phyloP scores from a whole-genome alignment of 495 filamentous ascomycete genomes.

The Polyplosphaeria fusca region DNA sequence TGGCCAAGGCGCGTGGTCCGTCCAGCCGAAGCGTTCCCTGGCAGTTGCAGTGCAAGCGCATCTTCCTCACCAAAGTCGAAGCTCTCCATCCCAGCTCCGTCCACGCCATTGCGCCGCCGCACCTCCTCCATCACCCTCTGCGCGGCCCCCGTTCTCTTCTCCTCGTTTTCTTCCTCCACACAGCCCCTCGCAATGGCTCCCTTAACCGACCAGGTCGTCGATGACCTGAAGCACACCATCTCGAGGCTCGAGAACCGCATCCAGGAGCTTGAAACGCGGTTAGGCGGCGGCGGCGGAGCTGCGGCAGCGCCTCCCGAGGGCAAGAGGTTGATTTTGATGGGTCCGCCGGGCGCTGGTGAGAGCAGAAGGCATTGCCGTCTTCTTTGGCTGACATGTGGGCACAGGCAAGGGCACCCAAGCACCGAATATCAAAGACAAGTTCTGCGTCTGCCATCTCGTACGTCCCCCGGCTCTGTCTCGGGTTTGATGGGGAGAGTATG shows the following conservation, averaged over 20 bases:
- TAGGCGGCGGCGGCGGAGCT: slow-evolving; percentile 46
- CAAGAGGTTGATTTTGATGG: slow-evolving; percentile 95
- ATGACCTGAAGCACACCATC: slow-evolving; percentile 55
- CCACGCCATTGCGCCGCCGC: slow-evolving; percentile 21
- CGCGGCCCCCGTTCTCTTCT: background rate
- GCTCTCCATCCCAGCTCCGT: background rate
- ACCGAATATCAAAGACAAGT: slow-evolving; percentile 95
- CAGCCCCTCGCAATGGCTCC: background rate
- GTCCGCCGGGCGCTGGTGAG: slow-evolving; percentile 91
- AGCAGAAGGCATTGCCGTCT: background rate
- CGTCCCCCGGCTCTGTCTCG: too few species aligned
- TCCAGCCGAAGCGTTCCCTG: background rate
- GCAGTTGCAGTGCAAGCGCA: slow-evolving; percentile 5
- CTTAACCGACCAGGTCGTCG: slow-evolving; percentile 28
- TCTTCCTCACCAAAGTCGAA: slow-evolving; percentile 13
- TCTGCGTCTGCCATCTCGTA: slow-evolving; percentile 94
- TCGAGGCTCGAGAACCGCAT: slow-evolving; percentile 80
- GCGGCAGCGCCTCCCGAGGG: slow-evolving; percentile 50
- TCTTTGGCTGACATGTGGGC: slow-evolving; percentile 28
- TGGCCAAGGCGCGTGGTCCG: too few species aligned
- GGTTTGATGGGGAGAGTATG: slow-evolving; percentile 4
- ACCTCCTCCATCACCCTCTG: slow-evolving; percentile 15
- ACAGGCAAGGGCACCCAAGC: slow-evolving; percentile 98
- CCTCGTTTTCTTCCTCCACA: background rate
- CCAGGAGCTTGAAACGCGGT: slow-evolving; percentile 66